A percentile compares a stretch with the other conserved stretches of the same genome.
These are phyloP conservation scores for Alternaria sp. DNA, from an alignment of 2,329 filamentous ascomycete species.

Conservation along the genomic window DNA sequence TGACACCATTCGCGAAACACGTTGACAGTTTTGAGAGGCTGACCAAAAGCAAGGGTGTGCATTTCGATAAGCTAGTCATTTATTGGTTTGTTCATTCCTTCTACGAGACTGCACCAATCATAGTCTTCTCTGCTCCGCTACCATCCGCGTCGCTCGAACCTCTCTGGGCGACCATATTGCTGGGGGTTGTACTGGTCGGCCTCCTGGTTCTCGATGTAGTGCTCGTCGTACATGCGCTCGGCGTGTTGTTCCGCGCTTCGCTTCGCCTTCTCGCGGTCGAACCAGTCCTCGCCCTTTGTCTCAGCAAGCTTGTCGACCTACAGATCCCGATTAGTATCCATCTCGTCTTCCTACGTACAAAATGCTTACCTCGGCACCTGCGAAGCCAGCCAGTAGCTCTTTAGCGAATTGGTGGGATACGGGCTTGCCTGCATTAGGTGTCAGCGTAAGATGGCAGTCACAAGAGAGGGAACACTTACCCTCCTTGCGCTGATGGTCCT, in stretches of 20 bases:
- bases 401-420: constrained; percentile 80
- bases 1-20: neutral
- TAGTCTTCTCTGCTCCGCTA: constrained; percentile 17
- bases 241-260: constrained; percentile 54
- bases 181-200: constrained; percentile 59
- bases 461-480: constrained; percentile 56
- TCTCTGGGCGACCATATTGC: constrained; percentile 49
- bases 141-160: constrained; percentile 42
- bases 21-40: neutral
- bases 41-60: neutral
- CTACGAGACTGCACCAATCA: constrained; percentile 7
- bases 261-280: constrained; percentile 60
- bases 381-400: constrained; percentile 76
- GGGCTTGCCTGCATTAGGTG: constrained; percentile 64
- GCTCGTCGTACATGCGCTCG: constrained; percentile 60
- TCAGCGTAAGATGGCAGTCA: constrained; percentile 11
- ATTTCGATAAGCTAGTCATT: neutral
- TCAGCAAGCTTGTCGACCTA: constrained; percentile 72
- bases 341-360: neutral
- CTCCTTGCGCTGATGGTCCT: constrained; percentile 76
- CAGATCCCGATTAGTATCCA: neutral
- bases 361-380: constrained; percentile 70
- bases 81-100: neutral
- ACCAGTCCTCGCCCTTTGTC: constrained; percentile 61
- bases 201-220: constrained; percentile 53